Base-by-base conservation (phyloP, 306 rosid genomes). In the Cucurbita pepo region DNA sequence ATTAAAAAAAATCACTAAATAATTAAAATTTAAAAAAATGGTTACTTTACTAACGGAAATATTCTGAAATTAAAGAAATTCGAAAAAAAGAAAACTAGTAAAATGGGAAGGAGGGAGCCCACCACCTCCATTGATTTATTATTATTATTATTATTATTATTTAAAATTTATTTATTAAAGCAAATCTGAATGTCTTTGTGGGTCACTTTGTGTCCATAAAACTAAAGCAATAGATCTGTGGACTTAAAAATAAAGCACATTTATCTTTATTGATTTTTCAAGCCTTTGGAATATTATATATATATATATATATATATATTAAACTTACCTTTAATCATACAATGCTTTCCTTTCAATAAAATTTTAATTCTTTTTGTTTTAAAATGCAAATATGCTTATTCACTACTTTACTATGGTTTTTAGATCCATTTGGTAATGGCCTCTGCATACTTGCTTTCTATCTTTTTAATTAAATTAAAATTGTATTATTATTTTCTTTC, bases 211-310 rank as follows among this genome's bases (percentile, higher is more conserved):
- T 44, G 51, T 22, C 56, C 56, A 67, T 67, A 21, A 45, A 67
- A 47, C 72, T 67, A 67, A 67, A 67, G 54, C n/a, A 22, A 65
- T 19, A 18, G 53, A 65, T 43, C 10, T 65, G 71, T 38, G 54
- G 71, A 36, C 71, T 43, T 43, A 19, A 86, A 77, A 83, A 67
- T 56, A 55, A 72, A 65, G 55, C 21, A 60, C 40, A 63, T 47
- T 64, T 10, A 64, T 73, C 75, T 78, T 30, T 45, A 11, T 67
- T 66, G 15, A 45, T 67, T 38, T 67, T 45, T 66, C 5, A 21
- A 66, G 8, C 18, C 41, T 64, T 41, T 64, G 41, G 52, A 64
- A 64, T 66, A 66, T 66, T 66, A 66, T 66, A 45, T 18, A n/a
- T 64, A 25, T 25, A 25, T 25, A 25, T 30, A 30, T 30, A 2